Evolutionary conservation across 179 eudicot genomes (phyloP), one percentile per base, ranked within the genome.

Genomic region (Spinacia oleracea): DNA sequence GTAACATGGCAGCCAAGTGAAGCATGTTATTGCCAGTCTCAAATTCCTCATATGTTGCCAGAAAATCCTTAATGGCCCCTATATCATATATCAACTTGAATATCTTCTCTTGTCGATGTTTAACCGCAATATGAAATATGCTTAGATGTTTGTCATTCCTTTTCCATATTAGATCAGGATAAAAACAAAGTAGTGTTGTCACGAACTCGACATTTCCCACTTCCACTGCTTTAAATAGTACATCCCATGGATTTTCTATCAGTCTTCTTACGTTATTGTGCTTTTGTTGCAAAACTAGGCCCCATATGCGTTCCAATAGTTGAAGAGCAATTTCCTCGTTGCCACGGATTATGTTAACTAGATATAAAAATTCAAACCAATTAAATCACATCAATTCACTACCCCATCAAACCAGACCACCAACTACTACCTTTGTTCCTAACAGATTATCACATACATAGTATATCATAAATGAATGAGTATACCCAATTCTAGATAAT

Each of bases 151-250:
- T 70, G 25, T 46, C 77, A 55, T 87, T 81, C 25, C 66, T 45
- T 18, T 78, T 75, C 89, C 89, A 87, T 35, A 85, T 68, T 11
- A 87, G 55, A 73, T 84, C 89, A 8, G 89, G 89, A 51, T 83
- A 80, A 0, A 63, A 48, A 6, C 76, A 53, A 11, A 84, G 51
- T 15, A 87, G 79, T 7, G 46, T 79, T 15, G 51, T 58, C 18
- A 87, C 48, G 69, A 87, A 87, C 32, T 87, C 83, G 9, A 67
- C 75, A 60, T 80, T 87, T 14, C 89, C 89, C 35, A 76, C 62
- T 45, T 81, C 74, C 3, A 78, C 84, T 38, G 89, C 89, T 1
- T 21, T 81, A 73, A 87, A 87, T 0, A 83, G 46, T 34, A 83
- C 14, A 29, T 69, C 70, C 73, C 73, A 80, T 0, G 88, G 86